A percentile compares a stretch with the other conserved stretches of the same genome.
Conservation (phyloP, 805 yeast genomes). For the Sugiyamaella mastotermitis region DNA sequence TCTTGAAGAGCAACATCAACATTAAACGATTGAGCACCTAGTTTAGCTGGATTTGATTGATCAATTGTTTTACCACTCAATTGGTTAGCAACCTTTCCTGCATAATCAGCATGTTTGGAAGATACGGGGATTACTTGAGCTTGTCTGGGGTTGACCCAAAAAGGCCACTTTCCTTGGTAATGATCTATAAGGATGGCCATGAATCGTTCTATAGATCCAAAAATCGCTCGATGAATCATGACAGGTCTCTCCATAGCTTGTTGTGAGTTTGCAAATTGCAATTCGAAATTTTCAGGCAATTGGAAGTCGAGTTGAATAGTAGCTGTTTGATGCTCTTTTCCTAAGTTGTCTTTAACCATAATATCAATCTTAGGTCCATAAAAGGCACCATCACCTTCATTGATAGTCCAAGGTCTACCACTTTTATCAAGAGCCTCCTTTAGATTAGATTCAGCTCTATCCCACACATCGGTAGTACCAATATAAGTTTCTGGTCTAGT, state of each 20-base stretch:
- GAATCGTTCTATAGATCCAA: constrained; percentile 91
- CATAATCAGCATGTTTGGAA: constrained; percentile 51
- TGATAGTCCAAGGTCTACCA: constrained; percentile 58
- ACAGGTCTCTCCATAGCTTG: constrained; percentile 58
- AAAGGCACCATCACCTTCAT: constrained; percentile 94
- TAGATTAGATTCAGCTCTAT: constrained; percentile 68
- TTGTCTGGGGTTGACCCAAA: constrained; percentile 93
- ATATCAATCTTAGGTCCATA: constrained; percentile 74
- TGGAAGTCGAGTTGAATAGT: constrained; percentile 95
- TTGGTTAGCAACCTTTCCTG: constrained; percentile 40
- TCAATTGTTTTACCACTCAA: constrained; percentile 31
- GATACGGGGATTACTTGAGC: constrained; percentile 79
- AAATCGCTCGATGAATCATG: constrained; percentile 93
- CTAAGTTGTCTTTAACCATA: constrained; percentile 69
- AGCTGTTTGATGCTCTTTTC: constrained; percentile 87
- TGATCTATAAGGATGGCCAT: constrained; percentile 87
- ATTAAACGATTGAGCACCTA: constrained; percentile 55
- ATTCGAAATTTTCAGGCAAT: constrained; percentile 75
- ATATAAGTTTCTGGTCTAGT: constrained; percentile 80
- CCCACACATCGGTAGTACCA: constrained; percentile 77
- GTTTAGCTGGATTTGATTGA: constrained; percentile 38
- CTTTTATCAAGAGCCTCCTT: constrained; percentile 47
- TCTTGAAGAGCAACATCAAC: constrained; percentile 71
- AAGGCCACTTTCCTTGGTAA: constrained; percentile 92
- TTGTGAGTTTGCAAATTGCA: constrained; percentile 46